Base-by-base conservation (phyloP, 2,329 filamentous ascomycete species). In the Neonectria ditissima region DNA sequence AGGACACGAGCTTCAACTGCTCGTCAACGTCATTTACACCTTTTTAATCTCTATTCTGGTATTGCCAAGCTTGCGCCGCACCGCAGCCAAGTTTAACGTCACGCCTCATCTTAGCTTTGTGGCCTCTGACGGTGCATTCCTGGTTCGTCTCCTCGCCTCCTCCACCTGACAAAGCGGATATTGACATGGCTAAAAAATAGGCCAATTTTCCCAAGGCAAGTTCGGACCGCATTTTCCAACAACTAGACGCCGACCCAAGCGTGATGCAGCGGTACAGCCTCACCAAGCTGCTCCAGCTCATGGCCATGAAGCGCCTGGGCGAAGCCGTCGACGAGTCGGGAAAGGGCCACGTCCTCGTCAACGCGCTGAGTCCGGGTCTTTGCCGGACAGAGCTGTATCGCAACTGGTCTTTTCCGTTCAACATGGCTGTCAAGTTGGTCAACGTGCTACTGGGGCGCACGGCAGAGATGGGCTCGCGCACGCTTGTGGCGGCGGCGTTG, bases 11-110 rank as follows among this genome's bases (percentile, higher is more conserved):
- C 68, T 69, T 14, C 80, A 75, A 28, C 69, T 84, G 52, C 80
- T 80, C 4, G 78, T 85, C 48, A 86, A 86, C 67, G 80, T 84
- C 18, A 73, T 86, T 37, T 78, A 77, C 3, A 85, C 81, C 0
- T 80, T 82, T 37, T 72, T 86, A 28, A 74, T 86, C 56, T 78
- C 79, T 0, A 44, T 85, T 11, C 64, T 80, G 53, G 65, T 84
- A 20, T 69, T 86, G 20, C 83, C 83, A 1, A 67, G 72, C 24
- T 65, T 86, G 67, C 76, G 77, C 20, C 71, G 71, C 13, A 80
- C 79, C 9, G 79, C 78, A 1, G 69, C 55, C 4, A 69, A 65
- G 56, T 71, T 74, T 55, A 79, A 79, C 14, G 62, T 75, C 6
- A 69, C 65, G 51, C 79, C 81, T 14, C 76, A 76, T 20, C 56